Evolutionary conservation across 352 stramenopile genomes (phyloP).

Genomic region (Globisporangium orthogonon): DNA sequence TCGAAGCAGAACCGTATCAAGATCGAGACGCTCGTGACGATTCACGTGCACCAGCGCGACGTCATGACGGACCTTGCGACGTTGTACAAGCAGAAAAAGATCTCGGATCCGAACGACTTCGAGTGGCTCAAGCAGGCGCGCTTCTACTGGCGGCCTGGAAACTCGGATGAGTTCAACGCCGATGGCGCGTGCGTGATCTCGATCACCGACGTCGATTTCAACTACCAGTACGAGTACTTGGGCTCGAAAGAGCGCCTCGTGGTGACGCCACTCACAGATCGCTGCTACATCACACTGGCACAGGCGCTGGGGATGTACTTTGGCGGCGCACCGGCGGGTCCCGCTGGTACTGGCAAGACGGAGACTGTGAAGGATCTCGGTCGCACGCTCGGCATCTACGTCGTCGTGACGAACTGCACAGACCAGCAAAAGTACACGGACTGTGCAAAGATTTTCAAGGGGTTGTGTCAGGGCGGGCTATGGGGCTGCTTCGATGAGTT

Average conservation of each 20-base stretch:
- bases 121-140: slow-evolving; percentile 99
- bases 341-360: slow-evolving; percentile 95
- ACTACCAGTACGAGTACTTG: slow-evolving; percentile 98
- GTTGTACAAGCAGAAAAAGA: slow-evolving; percentile 95
- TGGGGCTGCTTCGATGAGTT: slow-evolving; percentile 99
- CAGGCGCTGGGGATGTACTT: slow-evolving; percentile 98
- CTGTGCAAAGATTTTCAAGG: slow-evolving; percentile 98
- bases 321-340: slow-evolving; percentile 92
- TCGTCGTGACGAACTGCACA: slow-evolving; percentile 96
- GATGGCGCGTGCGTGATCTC: slow-evolving; percentile 95
- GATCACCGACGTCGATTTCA: slow-evolving; percentile 98
- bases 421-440: slow-evolving; percentile 98
- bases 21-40: slow-evolving; percentile 97
- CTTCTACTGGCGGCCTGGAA: slow-evolving; percentile 96
- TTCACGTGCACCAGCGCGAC: slow-evolving; percentile 97
- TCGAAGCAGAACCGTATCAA: slow-evolving; percentile 97
- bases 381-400: slow-evolving; percentile 93
- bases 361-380: slow-evolving; percentile 97
- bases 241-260: slow-evolving; percentile 96
- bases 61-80: slow-evolving; percentile 93
- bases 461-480: slow-evolving; percentile 93
- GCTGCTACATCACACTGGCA: slow-evolving; percentile 96
- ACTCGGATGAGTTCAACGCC: slow-evolving; percentile 90
- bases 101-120: slow-evolving; percentile 97
- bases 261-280: slow-evolving; percentile 95